Conservation (phyloP, 2,329 filamentous ascomycete genomes). For the Verticillium longisporum region DNA sequence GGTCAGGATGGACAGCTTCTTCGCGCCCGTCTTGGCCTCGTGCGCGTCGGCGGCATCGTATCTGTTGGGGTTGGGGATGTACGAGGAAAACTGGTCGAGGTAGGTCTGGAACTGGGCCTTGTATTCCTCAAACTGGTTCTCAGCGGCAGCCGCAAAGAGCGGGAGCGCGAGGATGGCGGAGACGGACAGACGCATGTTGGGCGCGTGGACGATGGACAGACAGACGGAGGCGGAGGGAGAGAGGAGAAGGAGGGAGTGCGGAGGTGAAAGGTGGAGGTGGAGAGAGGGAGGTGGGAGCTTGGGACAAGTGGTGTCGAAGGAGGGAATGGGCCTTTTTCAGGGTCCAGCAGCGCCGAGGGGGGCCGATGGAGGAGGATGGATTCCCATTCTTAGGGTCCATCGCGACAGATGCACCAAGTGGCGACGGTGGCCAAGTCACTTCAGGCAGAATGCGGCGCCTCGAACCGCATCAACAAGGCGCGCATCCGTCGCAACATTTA, state of each 20-base stretch:
- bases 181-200: conserved; percentile 52
- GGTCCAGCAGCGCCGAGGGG: not conserved
- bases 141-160: conserved; percentile 45
- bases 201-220: too few relatives aligned
- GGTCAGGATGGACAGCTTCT: conserved; percentile 47
- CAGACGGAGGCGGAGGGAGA: not conserved
- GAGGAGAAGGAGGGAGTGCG: not conserved
- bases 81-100: conserved; percentile 51
- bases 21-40: conserved; percentile 30
- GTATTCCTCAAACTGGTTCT: conserved; percentile 48
- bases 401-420: not conserved
- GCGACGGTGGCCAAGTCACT: not conserved
- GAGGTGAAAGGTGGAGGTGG: not conserved
- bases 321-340: not conserved
- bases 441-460: not conserved
- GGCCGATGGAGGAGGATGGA: not conserved
- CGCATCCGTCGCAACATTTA: too few relatives aligned
- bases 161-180: conserved; percentile 47
- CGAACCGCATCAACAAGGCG: too few relatives aligned
- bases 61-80: conserved; percentile 40
- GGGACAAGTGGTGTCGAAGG: conserved; percentile 9
- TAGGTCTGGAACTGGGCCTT: conserved; percentile 59
- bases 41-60: conserved; percentile 33
- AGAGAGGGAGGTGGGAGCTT: conserved; percentile 3
- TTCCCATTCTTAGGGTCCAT: not conserved